Base-by-base conservation (phyloP, 306 rosid genomes). In the Citrullus amarus region DNA sequence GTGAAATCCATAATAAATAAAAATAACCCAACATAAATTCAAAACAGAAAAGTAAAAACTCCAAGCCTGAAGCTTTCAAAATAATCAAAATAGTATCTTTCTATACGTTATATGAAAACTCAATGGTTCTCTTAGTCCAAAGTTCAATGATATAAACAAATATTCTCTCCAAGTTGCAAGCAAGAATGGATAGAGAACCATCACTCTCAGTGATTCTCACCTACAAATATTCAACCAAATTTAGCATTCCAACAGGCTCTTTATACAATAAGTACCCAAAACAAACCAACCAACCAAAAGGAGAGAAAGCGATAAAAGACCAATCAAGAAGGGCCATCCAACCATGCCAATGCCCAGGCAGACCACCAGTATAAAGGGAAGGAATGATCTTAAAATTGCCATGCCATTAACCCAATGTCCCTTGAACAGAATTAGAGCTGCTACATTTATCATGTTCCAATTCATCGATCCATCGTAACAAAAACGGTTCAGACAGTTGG, bases 371-470 rank as follows among this genome's bases (percentile, higher is more conserved):
- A 78, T 67, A 82, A 96, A 96, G 72, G 99, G 99, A 54, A 96
- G 76, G 77, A 92, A 96, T 36, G 99, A 86, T 88, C 90, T 86
- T 75, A 91, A 7, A 83, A 91, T 65, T n/a, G 98, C 90, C 58
- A 77, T 57, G 77, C 78, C 53, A 62, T 85, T 93, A 55, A 96
- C 93, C 97, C 99, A 96, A 14, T 77, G 93, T 36, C 99, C 98
- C 87, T 92, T 91, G 6, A 86, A 80, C 54, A 96, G 88, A 75
- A 96, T 68, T 77, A 96, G 63, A 43, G 86, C 90, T 25, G 87
- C 99, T 51, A 92, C 91, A 74, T 74, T 91, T 57, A 96, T 73
- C 97, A 96, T 88, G 89, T 92, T 96, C 99, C 99, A 96, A 61
- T 74, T 80, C 97, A 92, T 88, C 75, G 97, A 92, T 66, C 96